A percentile compares a stretch with the other conserved stretches of the same genome.
These are phyloP conservation scores for Xylariaceae sp. DNA, from an alignment of 2,329 filamentous ascomycete species.

Conservation along the genomic window DNA sequence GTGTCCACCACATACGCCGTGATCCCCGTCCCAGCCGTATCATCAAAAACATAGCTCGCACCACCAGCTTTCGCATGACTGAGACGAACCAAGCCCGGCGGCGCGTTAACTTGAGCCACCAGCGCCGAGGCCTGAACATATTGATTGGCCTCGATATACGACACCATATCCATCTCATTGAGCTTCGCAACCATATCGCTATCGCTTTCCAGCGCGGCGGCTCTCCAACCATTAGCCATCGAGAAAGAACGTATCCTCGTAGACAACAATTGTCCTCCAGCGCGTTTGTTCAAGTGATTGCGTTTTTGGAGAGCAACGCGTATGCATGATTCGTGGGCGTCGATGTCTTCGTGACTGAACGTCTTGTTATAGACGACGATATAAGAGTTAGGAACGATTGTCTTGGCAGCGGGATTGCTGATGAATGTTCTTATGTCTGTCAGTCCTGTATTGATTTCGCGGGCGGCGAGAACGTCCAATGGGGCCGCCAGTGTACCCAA, in stretches of 20 bases:
- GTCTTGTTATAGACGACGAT: constrained; percentile 60
- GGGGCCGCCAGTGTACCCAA: constrained; percentile 25
- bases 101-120: constrained; percentile 48
- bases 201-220: constrained; percentile 48
- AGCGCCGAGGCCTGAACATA: constrained; percentile 40
- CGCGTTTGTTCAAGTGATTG: constrained; percentile 47
- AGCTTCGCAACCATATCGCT: constrained; percentile 46
- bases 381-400: constrained; percentile 52
- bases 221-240: constrained; percentile 45
- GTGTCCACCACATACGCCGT: constrained; percentile 62
- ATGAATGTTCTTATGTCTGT: constrained; percentile 39
- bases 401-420: constrained; percentile 42
- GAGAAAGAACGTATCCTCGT: constrained; percentile 42
- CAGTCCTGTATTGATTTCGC: constrained; percentile 1
- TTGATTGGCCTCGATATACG: constrained; percentile 50
- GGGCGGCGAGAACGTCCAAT: constrained; percentile 20
- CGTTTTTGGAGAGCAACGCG: constrained; percentile 48
- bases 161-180: constrained; percentile 43
- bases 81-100: constrained; percentile 48
- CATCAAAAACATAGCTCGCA: constrained; percentile 46
- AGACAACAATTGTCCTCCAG: constrained; percentile 44
- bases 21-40: constrained; percentile 47
- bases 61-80: constrained; percentile 38
- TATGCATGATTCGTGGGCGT: constrained; percentile 45
- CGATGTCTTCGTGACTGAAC: constrained; percentile 43